phyloP scores from a whole-genome alignment of 176 grass and related monocot species.

The Ananas comosus region DNA sequence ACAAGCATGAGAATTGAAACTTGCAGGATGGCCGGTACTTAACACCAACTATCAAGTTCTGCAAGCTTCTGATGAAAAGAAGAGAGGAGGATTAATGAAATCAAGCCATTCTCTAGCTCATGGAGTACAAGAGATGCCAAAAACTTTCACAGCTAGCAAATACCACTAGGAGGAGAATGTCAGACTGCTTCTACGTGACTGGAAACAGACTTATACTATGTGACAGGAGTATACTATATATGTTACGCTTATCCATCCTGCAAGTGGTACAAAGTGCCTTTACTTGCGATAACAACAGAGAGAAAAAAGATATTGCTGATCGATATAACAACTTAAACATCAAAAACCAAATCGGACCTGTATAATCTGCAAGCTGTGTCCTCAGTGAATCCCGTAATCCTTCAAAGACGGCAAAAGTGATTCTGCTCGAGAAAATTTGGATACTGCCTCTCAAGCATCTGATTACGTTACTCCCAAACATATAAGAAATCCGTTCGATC shows the following conservation, averaged over 20 bases:
- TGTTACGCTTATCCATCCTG: background rate
- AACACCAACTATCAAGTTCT: too few relatives aligned
- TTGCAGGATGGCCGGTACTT: too few relatives aligned
- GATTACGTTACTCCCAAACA: too few relatives aligned
- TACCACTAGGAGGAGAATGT: background rate
- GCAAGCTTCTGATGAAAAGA: too few relatives aligned
- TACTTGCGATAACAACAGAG: constrained; percentile 22
- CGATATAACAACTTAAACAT: constrained; percentile 10
- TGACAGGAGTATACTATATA: background rate
- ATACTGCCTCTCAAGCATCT: background rate
- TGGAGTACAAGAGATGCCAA: too few relatives aligned
- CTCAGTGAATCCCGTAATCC: constrained; percentile 35
- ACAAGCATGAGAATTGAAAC: too few relatives aligned
- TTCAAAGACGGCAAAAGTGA: background rate
- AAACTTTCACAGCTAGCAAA: background rate
- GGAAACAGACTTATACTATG: background rate
- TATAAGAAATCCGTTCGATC: too few relatives aligned
- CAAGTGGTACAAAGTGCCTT: constrained; percentile 22
- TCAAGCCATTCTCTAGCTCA: too few relatives aligned
- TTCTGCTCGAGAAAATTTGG: constrained; percentile 2
- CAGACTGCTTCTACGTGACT: too few relatives aligned
- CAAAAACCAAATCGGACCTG: constrained; percentile 14
- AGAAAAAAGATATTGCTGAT: constrained; percentile 10
- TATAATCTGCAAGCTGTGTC: constrained; percentile 29
- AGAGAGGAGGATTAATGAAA: too few relatives aligned